Evolutionary conservation across 768 basidiomycete genomes (phyloP).

Genomic region (Phlebiopsis flavidoalba): DNA sequence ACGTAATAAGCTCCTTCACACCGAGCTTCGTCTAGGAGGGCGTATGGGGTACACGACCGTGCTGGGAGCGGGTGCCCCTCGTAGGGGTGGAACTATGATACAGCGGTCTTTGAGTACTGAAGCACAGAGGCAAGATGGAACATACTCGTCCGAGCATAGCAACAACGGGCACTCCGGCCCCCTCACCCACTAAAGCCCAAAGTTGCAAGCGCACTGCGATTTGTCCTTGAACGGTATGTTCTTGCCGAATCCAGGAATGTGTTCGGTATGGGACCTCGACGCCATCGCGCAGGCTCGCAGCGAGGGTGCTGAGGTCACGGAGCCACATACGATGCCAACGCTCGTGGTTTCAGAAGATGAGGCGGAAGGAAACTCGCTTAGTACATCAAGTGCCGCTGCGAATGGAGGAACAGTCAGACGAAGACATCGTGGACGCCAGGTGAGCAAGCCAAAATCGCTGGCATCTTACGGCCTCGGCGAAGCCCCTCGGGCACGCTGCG

Average conservation of each 20-base stretch:
- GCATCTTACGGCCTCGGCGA: too few species aligned
- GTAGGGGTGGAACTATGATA: conserved; percentile 71
- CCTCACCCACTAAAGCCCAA: conserved; percentile 66
- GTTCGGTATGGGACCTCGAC: conserved; percentile 60
- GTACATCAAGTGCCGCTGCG: conserved; percentile 23
- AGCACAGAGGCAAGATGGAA: conserved; percentile 1
- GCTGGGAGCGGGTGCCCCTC: conserved; percentile 72
- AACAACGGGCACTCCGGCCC: conserved; percentile 60
- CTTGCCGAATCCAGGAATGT: conserved; percentile 67
- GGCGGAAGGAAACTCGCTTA: conserved; percentile 25
- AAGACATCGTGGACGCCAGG: background rate
- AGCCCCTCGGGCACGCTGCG: too few species aligned
- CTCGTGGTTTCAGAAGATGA: conserved; percentile 48
- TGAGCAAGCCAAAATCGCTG: too few species aligned
- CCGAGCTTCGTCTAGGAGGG: conserved; percentile 75
- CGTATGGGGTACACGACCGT: conserved; percentile 77
- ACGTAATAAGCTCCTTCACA: conserved; percentile 72
- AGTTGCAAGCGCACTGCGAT: conserved; percentile 71
- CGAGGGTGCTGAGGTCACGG: conserved; percentile 77
- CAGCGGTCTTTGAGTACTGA: background rate
- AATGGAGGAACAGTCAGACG: conserved; percentile 16
- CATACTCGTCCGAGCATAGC: conserved; percentile 85
- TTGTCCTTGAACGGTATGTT: conserved; percentile 88
- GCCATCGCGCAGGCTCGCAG: conserved; percentile 49
- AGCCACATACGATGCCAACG: conserved; percentile 85